phyloP scores from a whole-genome alignment of 345 rosid species.

The Populus euphratica region DNA sequence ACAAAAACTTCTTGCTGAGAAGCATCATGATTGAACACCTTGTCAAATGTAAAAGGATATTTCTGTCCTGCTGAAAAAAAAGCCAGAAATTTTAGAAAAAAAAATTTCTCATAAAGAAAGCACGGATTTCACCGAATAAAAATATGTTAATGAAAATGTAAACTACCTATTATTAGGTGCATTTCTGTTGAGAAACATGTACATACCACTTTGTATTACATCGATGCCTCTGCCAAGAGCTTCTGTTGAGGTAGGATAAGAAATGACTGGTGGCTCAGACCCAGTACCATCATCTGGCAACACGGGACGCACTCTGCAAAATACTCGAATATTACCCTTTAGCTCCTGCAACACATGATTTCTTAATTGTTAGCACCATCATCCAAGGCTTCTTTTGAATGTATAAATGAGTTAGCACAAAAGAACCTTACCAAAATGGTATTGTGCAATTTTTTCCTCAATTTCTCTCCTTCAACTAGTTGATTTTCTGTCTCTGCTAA shows the following conservation, averaged over 20 bases:
- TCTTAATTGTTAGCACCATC: not conserved
- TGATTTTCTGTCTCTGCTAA: conserved; percentile 56
- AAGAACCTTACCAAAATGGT: conserved; percentile 65
- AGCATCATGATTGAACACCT: conserved; percentile 79
- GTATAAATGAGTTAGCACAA: not conserved
- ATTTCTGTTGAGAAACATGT: not conserved
- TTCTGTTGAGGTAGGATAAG: conserved; percentile 74
- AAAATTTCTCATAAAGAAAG: not conserved
- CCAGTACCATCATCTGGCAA: conserved; percentile 69
- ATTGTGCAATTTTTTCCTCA: conserved; percentile 81
- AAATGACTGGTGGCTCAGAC: conserved; percentile 48
- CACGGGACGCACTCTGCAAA: conserved; percentile 86
- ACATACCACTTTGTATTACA: conserved; percentile 66
- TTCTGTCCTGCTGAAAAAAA: conserved; percentile 53
- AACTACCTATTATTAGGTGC: too few species aligned
- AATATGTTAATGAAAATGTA: not conserved
- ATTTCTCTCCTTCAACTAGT: conserved; percentile 67
- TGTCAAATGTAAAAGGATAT: conserved; percentile 85
- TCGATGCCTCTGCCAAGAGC: conserved; percentile 77
- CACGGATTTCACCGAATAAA: not conserved
- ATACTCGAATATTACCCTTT: conserved; percentile 92
- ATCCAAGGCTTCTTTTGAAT: not conserved
- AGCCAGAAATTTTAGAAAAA: not conserved
- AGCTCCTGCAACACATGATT: conserved; percentile 51
- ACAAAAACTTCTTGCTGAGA: conserved; percentile 82